Evolutionary conservation across 1,139 yeast genomes (phyloP).

Genomic region (Kodamaea suecica): DNA sequence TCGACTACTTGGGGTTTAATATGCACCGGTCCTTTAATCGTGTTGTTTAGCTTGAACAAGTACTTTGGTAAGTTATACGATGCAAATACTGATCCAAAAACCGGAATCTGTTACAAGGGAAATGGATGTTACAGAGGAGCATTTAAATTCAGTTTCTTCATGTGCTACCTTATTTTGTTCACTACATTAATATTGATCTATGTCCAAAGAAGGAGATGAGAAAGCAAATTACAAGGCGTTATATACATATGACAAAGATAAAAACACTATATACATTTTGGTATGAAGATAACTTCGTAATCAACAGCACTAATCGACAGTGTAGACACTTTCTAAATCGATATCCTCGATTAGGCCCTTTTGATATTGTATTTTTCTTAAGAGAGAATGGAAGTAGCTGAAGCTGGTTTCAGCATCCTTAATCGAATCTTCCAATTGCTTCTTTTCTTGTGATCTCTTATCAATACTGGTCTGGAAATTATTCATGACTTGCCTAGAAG

Average conservation of each 20-base stretch:
- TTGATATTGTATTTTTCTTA: conserved; percentile 49
- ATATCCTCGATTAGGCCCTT: conserved; percentile 44
- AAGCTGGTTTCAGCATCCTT: conserved; percentile 58
- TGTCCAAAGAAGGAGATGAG: conserved; percentile 21
- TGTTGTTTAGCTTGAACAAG: conserved; percentile 35
- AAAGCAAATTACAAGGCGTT: too few relatives aligned
- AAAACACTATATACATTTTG: neutral
- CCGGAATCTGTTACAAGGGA: conserved; percentile 35
- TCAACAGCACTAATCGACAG: conserved; percentile 37
- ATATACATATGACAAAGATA: neutral
- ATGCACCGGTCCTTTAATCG: conserved; percentile 41
- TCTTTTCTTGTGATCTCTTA: conserved; percentile 57
- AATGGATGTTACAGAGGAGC: conserved; percentile 38
- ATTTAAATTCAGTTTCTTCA: conserved; percentile 27
- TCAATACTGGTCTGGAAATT: conserved; percentile 73
- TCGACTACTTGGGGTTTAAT: conserved; percentile 48
- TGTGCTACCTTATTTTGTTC: conserved; percentile 24
- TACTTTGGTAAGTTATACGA: conserved; percentile 42
- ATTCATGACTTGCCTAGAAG: conserved; percentile 78
- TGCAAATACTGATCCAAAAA: conserved; percentile 26
- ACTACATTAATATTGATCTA: conserved; percentile 25
- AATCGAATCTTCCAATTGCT: conserved; percentile 50
- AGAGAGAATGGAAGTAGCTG: conserved; percentile 57
- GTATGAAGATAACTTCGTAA: too few relatives aligned
- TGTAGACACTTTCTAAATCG: conserved; percentile 50